phyloP scores from a whole-genome alignment of 2,329 filamentous ascomycete species.

The Fusarium sp. region DNA sequence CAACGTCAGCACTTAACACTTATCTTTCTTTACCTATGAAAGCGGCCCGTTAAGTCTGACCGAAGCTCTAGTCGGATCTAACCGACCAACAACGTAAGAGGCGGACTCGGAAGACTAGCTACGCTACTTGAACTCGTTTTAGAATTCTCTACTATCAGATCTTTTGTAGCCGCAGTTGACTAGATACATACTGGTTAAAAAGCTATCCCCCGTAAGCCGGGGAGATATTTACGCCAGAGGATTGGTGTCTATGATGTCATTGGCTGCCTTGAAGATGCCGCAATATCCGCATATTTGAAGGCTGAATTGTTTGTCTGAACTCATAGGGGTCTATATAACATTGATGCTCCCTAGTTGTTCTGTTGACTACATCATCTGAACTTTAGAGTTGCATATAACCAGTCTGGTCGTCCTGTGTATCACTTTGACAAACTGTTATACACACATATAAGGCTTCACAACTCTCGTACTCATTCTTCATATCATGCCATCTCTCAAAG shows the following conservation, averaged over 20 bases:
- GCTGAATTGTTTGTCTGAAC: not conserved
- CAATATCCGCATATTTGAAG: not conserved
- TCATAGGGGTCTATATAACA: not conserved
- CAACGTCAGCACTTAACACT: no score
- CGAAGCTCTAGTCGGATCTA: not conserved
- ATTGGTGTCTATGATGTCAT: slow-evolving; percentile 8
- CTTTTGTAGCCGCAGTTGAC: not conserved
- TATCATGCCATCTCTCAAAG: slow-evolving; percentile 22
- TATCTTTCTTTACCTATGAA: no score
- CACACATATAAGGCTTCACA: not conserved
- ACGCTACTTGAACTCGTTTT: not conserved
- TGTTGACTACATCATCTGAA: no score
- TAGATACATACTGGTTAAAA: not conserved
- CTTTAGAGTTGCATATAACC: no score
- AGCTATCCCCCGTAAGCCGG: not conserved
- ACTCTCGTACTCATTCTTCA: not conserved
- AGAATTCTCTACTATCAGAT: no score
- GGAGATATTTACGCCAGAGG: not conserved
- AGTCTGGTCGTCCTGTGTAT: no score
- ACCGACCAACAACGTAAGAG: not conserved
- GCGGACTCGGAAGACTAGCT: not conserved
- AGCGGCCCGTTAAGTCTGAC: no score
- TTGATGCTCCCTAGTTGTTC: no score
- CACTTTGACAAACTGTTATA: not conserved
- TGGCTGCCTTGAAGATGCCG: slow-evolving; percentile 5